phyloP scores from a whole-genome alignment of 192 early-diverging fungal species.

The Helicostylum pulchrum region DNA sequence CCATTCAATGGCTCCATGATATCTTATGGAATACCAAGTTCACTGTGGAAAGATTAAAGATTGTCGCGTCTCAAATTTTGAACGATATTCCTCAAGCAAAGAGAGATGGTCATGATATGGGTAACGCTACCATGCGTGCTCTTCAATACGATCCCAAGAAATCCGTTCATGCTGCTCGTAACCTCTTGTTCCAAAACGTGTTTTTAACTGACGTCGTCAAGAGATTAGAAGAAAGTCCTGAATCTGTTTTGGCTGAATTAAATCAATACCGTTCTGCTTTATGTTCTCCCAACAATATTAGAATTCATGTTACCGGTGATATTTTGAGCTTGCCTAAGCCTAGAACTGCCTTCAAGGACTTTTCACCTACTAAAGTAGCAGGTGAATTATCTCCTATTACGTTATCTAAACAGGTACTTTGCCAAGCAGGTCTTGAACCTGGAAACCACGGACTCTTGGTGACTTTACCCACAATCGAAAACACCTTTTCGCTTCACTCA shows the following conservation, averaged over 20 bases:
- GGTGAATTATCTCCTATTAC: constrained; percentile 12
- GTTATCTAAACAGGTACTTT: constrained; percentile 24
- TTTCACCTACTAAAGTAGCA: background rate
- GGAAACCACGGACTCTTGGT: constrained; percentile 40
- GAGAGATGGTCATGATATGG: constrained; percentile 53
- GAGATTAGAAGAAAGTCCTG: constrained; percentile 41
- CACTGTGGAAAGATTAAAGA: constrained; percentile 52
- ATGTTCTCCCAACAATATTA: constrained; percentile 45
- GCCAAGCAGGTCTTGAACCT: constrained; percentile 18
- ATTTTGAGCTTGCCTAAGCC: constrained; percentile 47
- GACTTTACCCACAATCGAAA: constrained; percentile 56
- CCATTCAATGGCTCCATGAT: constrained; percentile 51
- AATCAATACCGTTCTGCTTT: constrained; percentile 47
- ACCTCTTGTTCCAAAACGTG: constrained; percentile 43
- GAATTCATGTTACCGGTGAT: constrained; percentile 53
- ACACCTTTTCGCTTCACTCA: constrained; percentile 47
- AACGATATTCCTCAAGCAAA: constrained; percentile 57
- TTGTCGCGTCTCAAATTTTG: constrained; percentile 46
- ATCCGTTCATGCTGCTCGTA: constrained; percentile 45
- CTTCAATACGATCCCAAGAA: constrained; percentile 42
- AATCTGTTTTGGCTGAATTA: constrained; percentile 41
- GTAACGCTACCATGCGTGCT: constrained; percentile 35
- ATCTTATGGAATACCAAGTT: constrained; percentile 56
- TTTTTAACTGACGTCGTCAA: constrained; percentile 49
- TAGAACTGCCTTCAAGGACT: constrained; percentile 35